Percentiles rank a stretch among this genome's conserved stretches.
Conservation (phyloP, 768 basidiomycete genomes). For the Mycena capillaripes region DNA sequence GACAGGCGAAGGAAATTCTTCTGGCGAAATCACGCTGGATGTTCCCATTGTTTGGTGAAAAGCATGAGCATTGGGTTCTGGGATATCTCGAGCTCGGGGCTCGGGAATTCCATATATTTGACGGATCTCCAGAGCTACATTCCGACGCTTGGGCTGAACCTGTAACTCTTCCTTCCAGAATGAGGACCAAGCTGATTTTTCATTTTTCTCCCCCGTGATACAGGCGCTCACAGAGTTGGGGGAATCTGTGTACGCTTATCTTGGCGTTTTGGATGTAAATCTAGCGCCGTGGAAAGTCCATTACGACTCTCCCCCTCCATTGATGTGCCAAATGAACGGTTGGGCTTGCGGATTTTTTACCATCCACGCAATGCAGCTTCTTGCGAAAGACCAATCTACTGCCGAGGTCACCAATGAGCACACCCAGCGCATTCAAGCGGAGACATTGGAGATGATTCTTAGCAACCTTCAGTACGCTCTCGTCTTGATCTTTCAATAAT, state of each 20-base stretch:
- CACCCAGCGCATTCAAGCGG: not conserved
- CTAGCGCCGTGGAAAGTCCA: not conserved
- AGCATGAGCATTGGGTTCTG: conserved; percentile 19
- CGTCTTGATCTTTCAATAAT: no score
- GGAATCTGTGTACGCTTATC: conserved; percentile 11
- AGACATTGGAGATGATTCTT: not conserved
- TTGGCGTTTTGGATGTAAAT: not conserved
- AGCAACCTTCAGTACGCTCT: not conserved
- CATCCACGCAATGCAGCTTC: conserved; percentile 3
- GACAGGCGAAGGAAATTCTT: not conserved
- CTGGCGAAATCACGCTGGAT: conserved; percentile 14
- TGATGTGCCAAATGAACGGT: conserved; percentile 23
- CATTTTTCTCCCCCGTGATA: not conserved
- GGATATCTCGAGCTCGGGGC: conserved; percentile 9
- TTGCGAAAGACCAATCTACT: not conserved
- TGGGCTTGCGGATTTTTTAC: conserved; percentile 24
- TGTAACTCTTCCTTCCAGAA: no score
- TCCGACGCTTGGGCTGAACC: conserved; percentile 25
- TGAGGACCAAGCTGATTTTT: not conserved
- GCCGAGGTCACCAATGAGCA: not conserved
- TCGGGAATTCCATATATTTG: conserved; percentile 6
- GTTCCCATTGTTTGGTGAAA: conserved; percentile 13
- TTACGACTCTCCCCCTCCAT: not conserved
- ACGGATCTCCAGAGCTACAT: conserved; percentile 15
- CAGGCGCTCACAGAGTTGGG: conserved; percentile 21